A percentile compares a stretch with the other conserved stretches of the same genome.
Evolutionary conservation across 768 basidiomycete species (phyloP).

Genomic region (Symmetrospora coprosmae): DNA sequence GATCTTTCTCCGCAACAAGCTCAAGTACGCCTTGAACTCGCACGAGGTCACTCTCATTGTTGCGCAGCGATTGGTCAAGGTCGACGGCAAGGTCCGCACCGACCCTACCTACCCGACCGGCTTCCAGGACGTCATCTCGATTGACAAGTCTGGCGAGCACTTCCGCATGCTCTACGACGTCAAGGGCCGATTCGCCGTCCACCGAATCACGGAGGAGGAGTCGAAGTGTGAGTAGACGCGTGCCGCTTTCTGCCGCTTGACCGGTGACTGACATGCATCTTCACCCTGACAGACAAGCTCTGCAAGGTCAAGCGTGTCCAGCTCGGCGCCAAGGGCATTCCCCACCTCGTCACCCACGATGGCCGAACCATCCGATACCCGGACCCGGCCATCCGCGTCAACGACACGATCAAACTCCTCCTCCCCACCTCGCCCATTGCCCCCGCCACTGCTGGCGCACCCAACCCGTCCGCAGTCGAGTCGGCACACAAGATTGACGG

Average conservation of each 20-base stretch:
- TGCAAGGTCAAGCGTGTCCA: conserved; percentile 66
- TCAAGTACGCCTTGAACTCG: conserved; percentile 96
- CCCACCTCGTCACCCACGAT: conserved; percentile 95
- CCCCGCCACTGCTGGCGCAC: conserved; percentile 18
- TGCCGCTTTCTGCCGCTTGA: conserved; percentile 43
- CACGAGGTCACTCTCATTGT: conserved; percentile 92
- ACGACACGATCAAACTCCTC: conserved; percentile 97
- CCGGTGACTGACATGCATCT: neutral
- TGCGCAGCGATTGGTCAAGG: conserved; percentile 91
- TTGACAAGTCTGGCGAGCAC: conserved; percentile 97
- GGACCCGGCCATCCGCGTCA: conserved; percentile 76
- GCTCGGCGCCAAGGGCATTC: conserved; percentile 82
- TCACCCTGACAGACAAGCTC: conserved; percentile 31
- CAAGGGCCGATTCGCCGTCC: conserved; percentile 98
- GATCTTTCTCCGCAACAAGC: conserved; percentile 94
- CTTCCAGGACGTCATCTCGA: conserved; percentile 93
- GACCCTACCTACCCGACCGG: conserved; percentile 93
- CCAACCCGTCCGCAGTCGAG: conserved; percentile 22
- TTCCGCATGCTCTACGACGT: conserved; percentile 99
- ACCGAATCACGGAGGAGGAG: conserved; percentile 97
- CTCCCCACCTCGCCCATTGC: conserved; percentile 49
- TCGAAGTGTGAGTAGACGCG: conserved; percentile 49
- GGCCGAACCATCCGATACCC: conserved; percentile 99
- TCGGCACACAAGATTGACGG: conserved; percentile 58
- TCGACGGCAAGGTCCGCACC: conserved; percentile 95